Percentiles rank a stretch among this genome's conserved stretches.
phyloP scores from a whole-genome alignment of 108 stramenopile species.

The Skeletonema costatum region DNA sequence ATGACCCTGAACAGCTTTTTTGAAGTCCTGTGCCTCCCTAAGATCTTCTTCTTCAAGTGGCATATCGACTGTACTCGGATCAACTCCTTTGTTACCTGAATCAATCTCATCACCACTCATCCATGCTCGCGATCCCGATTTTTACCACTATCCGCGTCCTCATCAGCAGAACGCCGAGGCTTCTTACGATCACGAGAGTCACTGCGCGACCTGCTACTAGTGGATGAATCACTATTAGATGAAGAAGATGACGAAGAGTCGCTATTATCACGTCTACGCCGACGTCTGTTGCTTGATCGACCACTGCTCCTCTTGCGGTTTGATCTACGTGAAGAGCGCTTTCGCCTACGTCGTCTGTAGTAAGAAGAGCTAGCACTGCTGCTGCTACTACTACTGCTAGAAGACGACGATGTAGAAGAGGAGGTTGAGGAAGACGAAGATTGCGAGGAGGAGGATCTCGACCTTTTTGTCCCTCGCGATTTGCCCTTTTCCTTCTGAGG shows the following conservation, averaged over 20 bases:
- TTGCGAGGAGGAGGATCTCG: constrained; percentile 22
- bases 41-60: constrained; percentile 50
- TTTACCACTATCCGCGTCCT: background rate
- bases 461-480: constrained; percentile 8
- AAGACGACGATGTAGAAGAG: constrained; percentile 31
- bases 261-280: constrained; percentile 24
- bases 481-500: constrained; percentile 15
- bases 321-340: background rate
- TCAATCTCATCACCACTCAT: background rate
- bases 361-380: constrained; percentile 20
- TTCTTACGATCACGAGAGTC: constrained; percentile 13
- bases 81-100: background rate
- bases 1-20: constrained; percentile 72
- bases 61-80: constrained; percentile 1
- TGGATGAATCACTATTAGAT: constrained; percentile 5
- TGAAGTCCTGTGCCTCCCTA: constrained; percentile 74
- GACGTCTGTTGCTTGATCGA: constrained; percentile 12
- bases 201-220: constrained; percentile 17
- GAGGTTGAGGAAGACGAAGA: constrained; percentile 38
- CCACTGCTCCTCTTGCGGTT: constrained; percentile 18
- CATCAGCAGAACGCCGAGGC: background rate
- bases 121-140: background rate
- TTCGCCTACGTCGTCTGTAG: constrained; percentile 2
- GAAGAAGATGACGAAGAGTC: constrained; percentile 21
- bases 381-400: constrained; percentile 6